These are phyloP conservation scores for Lasiodiplodia hormozganensis DNA, from an alignment of 2,329 filamentous ascomycete genomes.

Conservation along the genomic window DNA sequence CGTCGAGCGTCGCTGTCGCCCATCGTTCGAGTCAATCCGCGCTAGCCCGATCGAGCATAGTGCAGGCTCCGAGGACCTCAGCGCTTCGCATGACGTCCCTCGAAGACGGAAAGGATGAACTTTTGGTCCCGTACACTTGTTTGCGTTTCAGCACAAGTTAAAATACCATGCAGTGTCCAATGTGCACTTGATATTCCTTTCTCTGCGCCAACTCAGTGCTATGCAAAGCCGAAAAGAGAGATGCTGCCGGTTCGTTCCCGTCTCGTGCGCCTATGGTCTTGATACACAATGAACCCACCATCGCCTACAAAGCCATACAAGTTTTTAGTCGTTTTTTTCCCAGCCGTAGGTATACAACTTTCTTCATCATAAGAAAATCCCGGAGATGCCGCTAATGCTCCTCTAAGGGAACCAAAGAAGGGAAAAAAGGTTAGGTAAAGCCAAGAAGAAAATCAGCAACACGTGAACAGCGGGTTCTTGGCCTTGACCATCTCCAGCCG, in stretches of 20 bases:
- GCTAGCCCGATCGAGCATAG: not conserved
- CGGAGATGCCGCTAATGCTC: constrained; percentile 11
- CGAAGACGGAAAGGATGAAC: not conserved
- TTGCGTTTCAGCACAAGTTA: not conserved
- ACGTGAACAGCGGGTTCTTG: constrained; percentile 94
- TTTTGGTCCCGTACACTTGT: too few relatives aligned
- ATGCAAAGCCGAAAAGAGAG: not conserved
- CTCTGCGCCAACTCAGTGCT: not conserved
- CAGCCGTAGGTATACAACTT: constrained; percentile 22
- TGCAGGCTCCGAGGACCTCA: not conserved
- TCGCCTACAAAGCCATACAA: not conserved
- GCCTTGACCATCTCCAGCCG: constrained; percentile 94
- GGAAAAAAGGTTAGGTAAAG: not conserved
- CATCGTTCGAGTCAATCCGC: constrained; percentile 2
- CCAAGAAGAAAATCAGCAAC: constrained; percentile 68
- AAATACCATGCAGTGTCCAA: not conserved
- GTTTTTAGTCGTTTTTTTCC: constrained; percentile 7
- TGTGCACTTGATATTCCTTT: not conserved
- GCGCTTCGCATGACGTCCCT: not conserved
- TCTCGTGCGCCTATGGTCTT: not conserved
- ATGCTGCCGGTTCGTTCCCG: not conserved
- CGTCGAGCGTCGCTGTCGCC: constrained; percentile 1
- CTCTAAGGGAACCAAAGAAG: constrained; percentile 12
- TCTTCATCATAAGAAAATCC: constrained; percentile 1
- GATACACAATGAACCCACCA: constrained; percentile 1